phyloP scores from a whole-genome alignment of 2,329 filamentous ascomycete genomes.

The Fusarium illudens region DNA sequence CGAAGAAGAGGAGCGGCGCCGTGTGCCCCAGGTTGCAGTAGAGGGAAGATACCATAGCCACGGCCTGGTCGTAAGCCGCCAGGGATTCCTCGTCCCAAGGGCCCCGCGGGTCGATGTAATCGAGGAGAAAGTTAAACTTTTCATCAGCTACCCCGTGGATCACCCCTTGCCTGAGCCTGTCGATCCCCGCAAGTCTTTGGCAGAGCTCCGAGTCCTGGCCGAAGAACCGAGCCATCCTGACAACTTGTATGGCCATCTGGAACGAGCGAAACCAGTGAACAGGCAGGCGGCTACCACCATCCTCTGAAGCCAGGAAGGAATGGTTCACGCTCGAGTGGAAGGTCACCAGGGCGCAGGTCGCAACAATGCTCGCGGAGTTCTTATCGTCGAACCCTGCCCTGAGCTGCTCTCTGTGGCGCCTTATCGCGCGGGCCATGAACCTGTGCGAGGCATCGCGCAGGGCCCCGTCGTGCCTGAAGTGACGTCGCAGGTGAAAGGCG shows the following conservation, averaged over 20 bases:
- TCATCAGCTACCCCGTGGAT: neutral
- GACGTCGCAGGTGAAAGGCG: neutral
- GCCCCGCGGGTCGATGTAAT: neutral
- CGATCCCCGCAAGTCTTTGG: neutral
- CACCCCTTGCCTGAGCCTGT: neutral
- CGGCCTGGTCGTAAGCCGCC: neutral
- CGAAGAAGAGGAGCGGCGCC: neutral
- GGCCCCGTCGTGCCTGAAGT: neutral
- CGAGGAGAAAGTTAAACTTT: neutral
- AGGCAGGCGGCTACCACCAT: neutral
- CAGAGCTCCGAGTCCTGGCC: neutral
- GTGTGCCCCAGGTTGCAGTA: neutral
- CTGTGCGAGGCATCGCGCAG: neutral
- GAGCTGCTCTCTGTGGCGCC: neutral
- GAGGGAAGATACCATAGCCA: neutral
- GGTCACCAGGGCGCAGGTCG: neutral
- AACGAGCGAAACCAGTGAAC: neutral
- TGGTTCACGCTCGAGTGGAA: neutral
- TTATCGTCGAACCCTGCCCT: neutral
- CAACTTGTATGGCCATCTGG: neutral
- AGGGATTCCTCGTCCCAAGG: neutral
- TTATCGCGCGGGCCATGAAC: neutral
- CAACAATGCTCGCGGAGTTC: neutral
- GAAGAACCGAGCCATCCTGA: neutral
- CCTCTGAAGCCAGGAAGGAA: neutral